Conservation (phyloP, 192 early-diverging fungal genomes). For the Backusella circina region DNA sequence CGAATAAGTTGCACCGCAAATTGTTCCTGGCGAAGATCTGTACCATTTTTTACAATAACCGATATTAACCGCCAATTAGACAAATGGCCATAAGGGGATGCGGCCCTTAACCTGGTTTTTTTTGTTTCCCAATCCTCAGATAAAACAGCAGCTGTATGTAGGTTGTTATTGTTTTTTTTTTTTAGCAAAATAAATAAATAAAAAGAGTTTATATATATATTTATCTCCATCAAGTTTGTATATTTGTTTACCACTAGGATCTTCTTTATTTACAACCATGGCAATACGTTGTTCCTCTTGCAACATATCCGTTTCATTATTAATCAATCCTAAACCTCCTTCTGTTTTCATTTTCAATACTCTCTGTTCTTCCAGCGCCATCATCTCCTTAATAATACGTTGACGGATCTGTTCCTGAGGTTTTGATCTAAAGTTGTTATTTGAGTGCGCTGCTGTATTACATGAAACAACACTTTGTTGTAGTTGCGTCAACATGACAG, state of each 20-base stretch:
- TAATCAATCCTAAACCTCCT: conserved; percentile 70
- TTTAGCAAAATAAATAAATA: background rate
- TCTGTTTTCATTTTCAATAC: conserved; percentile 60
- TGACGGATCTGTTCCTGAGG: conserved; percentile 78
- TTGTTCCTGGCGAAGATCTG: conserved; percentile 95
- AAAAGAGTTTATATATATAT: background rate
- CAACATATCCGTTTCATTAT: conserved; percentile 46
- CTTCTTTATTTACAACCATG: conserved; percentile 39
- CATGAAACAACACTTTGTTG: conserved; percentile 51
- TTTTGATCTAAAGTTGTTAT: conserved; percentile 37
- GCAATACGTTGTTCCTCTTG: conserved; percentile 50
- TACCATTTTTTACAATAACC: conserved; percentile 95
- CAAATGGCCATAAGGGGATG: conserved; percentile 82
- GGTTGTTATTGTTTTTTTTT: too few relatives aligned
- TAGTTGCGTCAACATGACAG: conserved; percentile 93
- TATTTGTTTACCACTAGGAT: conserved; percentile 51
- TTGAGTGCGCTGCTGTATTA: background rate
- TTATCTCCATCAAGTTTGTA: background rate
- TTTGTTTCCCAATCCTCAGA: conserved; percentile 89
- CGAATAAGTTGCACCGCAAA: conserved; percentile 91
- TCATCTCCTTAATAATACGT: conserved; percentile 92
- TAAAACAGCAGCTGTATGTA: conserved; percentile 78
- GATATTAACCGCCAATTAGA: conserved; percentile 86
- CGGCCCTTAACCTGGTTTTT: conserved; percentile 73
- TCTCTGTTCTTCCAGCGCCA: conserved; percentile 84